Evolutionary conservation across 2,329 filamentous ascomycete genomes (phyloP).

Genomic region (Scedosporium apiospermum): DNA sequence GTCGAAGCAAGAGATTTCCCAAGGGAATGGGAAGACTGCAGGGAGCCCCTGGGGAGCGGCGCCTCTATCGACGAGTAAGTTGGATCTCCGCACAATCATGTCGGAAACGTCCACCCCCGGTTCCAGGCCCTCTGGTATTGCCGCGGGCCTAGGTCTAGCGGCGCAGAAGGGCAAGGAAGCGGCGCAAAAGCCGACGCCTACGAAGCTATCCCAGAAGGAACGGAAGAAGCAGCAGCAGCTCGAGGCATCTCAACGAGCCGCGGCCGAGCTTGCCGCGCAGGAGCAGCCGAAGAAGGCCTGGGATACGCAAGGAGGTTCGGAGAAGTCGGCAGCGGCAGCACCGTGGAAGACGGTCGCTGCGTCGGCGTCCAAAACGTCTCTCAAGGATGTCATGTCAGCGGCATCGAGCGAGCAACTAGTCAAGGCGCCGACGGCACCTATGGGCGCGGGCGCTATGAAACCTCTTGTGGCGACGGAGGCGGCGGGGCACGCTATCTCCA

Average conservation of each 20-base stretch:
- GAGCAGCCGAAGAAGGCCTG: conserved; percentile 30
- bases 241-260: conserved; percentile 38
- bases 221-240: conserved; percentile 73
- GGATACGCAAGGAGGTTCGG: conserved; percentile 26
- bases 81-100: conserved; percentile 73
- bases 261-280: conserved; percentile 23
- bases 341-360: conserved; percentile 58
- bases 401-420: conserved; percentile 12
- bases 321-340: conserved; percentile 26
- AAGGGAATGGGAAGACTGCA: conserved; percentile 12
- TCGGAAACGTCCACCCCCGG: conserved; percentile 40
- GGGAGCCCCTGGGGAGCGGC: conserved; percentile 38
- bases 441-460: conserved; percentile 23
- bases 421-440: conserved; percentile 13
- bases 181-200: conserved; percentile 26
- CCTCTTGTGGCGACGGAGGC: conserved; percentile 33
- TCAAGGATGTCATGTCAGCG: conserved; percentile 36
- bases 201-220: conserved; percentile 83
- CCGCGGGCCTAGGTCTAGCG: conserved; percentile 42
- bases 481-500: conserved; percentile 20
- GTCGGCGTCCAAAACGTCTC: conserved; percentile 34
- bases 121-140: conserved; percentile 37
- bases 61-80: conserved; percentile 48
- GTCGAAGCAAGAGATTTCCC: background rate
- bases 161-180: conserved; percentile 34